Conservation (phyloP, 352 stramenopile genomes). For the Globisporangium takayamanum region DNA sequence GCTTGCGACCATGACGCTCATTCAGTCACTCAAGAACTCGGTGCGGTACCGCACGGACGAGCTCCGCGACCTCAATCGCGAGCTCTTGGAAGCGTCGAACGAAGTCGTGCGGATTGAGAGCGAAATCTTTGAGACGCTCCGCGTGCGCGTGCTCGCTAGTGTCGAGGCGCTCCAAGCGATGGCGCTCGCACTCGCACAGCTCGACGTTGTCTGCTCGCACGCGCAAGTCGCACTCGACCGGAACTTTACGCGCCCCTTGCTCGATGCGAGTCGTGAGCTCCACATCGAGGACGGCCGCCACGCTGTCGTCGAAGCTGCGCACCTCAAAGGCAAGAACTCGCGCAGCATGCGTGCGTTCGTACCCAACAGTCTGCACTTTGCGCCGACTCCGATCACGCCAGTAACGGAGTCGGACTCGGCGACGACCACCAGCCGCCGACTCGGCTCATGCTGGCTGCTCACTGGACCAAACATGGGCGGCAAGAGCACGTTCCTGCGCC, state of each 20-base stretch:
- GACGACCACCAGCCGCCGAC: constrained; percentile 3
- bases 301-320: constrained; percentile 56
- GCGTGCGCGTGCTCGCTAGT: constrained; percentile 25
- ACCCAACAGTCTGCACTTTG: constrained; percentile 66
- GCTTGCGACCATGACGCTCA: constrained; percentile 35
- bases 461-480: constrained; percentile 87
- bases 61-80: constrained; percentile 50
- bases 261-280: constrained; percentile 48
- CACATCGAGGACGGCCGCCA: constrained; percentile 66
- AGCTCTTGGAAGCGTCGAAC: constrained; percentile 44
- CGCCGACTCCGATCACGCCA: not conserved
- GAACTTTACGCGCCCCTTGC: constrained; percentile 49
- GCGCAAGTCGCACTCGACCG: constrained; percentile 58
- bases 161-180: constrained; percentile 31
- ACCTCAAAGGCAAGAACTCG: constrained; percentile 48
- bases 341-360: constrained; percentile 50
- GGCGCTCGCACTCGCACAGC: constrained; percentile 40
- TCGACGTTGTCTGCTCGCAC: constrained; percentile 63
- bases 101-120: constrained; percentile 49
- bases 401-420: not conserved
- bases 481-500: constrained; percentile 81
- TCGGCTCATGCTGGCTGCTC: constrained; percentile 64
- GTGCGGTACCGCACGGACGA: constrained; percentile 63
- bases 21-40: constrained; percentile 66
- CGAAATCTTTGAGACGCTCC: constrained; percentile 47